Conservation (phyloP, 2,329 filamentous ascomycete genomes). For the Exophiala alcalophila region DNA sequence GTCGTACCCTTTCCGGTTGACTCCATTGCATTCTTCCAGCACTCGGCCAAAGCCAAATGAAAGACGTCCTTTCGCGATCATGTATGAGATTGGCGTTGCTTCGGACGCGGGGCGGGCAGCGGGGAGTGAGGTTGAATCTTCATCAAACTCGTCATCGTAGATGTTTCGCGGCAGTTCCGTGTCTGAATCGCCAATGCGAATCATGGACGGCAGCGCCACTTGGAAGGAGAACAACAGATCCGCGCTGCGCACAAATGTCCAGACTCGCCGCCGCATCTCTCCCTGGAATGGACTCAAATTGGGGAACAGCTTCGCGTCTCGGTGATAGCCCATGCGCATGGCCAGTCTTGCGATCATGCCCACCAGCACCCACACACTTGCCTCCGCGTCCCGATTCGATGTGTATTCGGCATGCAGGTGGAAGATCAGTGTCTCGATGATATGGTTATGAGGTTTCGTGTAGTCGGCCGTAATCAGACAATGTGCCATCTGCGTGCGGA, state of each 20-base stretch:
- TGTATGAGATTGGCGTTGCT: constrained; percentile 54
- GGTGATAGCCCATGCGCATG: constrained; percentile 65
- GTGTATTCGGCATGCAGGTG: constrained; percentile 62
- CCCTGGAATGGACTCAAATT: constrained; percentile 60
- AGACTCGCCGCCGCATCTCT: constrained; percentile 54
- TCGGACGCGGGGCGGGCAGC: constrained; percentile 56
- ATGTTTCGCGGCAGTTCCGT: constrained; percentile 61
- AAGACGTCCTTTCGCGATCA: constrained; percentile 47
- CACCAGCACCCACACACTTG: constrained; percentile 58
- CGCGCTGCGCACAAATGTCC: constrained; percentile 54
- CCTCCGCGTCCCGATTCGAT: constrained; percentile 57
- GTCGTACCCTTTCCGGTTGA: constrained; percentile 54
- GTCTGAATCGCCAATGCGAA: constrained; percentile 62
- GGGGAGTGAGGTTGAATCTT: constrained; percentile 55
- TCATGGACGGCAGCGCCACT: constrained; percentile 65
- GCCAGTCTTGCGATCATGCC: constrained; percentile 60
- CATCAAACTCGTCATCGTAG: constrained; percentile 63
- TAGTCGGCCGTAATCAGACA: constrained; percentile 63
- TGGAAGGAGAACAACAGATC: constrained; percentile 66
- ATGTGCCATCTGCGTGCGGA: constrained; percentile 58
- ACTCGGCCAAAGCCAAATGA: constrained; percentile 45
- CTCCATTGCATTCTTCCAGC: constrained; percentile 42
- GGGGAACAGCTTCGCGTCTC: constrained; percentile 59
- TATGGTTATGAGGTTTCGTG: constrained; percentile 58
- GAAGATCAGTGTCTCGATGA: constrained; percentile 61